A percentile compares a stretch with the other conserved stretches of the same genome.
Evolutionary conservation across 2,329 filamentous ascomycete genomes (phyloP).

Genomic region (Canariomyces notabilis): DNA sequence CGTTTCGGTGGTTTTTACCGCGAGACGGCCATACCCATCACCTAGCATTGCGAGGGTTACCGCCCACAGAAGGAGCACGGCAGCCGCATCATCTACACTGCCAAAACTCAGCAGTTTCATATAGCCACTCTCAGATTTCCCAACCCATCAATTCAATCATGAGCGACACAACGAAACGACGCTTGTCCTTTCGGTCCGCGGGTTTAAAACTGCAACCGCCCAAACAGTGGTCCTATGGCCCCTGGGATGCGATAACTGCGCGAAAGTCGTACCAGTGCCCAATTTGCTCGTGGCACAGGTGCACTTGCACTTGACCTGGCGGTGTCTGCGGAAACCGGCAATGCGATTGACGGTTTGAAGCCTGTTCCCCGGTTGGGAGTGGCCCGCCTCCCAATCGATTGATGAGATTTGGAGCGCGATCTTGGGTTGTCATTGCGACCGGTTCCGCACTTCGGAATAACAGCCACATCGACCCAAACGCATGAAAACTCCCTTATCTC

Average conservation of each 20-base stretch:
- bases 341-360: constrained; percentile 7
- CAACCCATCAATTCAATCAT: neutral
- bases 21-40: neutral
- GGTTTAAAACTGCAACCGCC: neutral
- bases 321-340: constrained; percentile 1
- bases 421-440: constrained; percentile 9
- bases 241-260: neutral
- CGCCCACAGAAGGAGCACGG: neutral
- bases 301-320: constrained; percentile 5
- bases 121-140: neutral
- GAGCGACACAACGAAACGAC: neutral
- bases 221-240: neutral
- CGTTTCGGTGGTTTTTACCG: neutral
- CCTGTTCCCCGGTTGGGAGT: neutral
- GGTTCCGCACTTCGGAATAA: constrained; percentile 15
- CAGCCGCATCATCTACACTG: constrained; percentile 1
- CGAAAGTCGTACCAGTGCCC: neutral
- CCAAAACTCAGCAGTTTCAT: neutral
- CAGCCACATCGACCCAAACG: constrained; percentile 7
- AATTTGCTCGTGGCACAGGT: neutral
- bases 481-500: constrained; percentile 6
- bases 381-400: constrained; percentile 13
- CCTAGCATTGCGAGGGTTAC: neutral
- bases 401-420: constrained; percentile 13
- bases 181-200: constrained; percentile 1